A percentile compares a stretch with the other conserved stretches of the same genome.
These are phyloP conservation scores for Rhizophora apiculata DNA, from an alignment of 345 rosid species.

Conservation along the genomic window DNA sequence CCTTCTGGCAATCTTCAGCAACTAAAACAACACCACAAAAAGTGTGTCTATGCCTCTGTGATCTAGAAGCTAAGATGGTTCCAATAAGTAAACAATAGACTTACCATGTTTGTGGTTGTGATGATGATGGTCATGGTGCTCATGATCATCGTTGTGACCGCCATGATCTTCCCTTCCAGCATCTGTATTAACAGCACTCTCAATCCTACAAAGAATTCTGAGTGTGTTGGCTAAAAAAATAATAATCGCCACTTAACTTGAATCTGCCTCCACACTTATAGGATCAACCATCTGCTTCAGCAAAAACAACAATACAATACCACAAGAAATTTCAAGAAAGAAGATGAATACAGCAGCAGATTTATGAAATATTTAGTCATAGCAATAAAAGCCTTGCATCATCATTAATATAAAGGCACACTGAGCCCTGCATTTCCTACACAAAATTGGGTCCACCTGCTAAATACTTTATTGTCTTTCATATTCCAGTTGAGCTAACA, in stretches of 20 bases:
- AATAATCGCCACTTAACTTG: neutral
- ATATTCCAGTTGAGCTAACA: no score
- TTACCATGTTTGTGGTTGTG: slow-evolving; percentile 75
- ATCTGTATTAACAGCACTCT: slow-evolving; percentile 62
- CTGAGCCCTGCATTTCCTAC: neutral
- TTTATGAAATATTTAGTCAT: neutral
- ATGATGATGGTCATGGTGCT: slow-evolving; percentile 44
- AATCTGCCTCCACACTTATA: neutral
- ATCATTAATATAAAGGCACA: neutral
- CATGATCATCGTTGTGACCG: slow-evolving; percentile 43
- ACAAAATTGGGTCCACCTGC: neutral
- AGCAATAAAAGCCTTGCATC: neutral
- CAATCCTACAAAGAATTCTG: slow-evolving; percentile 55
- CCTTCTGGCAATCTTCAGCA: no score
- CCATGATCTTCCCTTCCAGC: slow-evolving; percentile 50
- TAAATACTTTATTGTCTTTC: no score
- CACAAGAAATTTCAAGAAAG: neutral
- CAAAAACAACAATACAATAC: neutral
- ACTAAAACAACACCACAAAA: no score
- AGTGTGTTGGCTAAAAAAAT: slow-evolving; percentile 12
- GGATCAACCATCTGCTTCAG: neutral
- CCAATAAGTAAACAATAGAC: neutral
- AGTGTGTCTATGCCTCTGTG: no score
- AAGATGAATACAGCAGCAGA: neutral
- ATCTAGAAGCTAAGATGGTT: neutral